phyloP scores from a whole-genome alignment of 2,329 filamentous ascomycete species.

The Exophiala mesophila region DNA sequence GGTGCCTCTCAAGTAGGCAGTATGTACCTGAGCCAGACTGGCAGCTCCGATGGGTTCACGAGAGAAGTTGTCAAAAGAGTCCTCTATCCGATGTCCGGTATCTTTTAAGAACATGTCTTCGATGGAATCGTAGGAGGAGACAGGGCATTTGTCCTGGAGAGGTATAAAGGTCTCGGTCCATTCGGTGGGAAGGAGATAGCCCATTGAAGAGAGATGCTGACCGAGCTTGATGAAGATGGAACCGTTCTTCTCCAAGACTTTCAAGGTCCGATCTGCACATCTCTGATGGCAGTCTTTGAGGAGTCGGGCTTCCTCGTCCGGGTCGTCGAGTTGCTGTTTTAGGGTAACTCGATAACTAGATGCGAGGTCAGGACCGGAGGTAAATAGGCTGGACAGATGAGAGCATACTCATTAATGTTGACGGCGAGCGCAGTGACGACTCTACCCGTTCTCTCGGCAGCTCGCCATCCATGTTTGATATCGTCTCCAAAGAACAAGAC shows the following conservation, averaged over 20 bases:
- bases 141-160: constrained; percentile 89
- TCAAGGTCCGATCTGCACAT: constrained; percentile 81
- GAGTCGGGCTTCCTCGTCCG: constrained; percentile 60
- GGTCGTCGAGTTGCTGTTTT: constrained; percentile 60
- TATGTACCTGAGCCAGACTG: constrained; percentile 88
- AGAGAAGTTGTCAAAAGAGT: constrained; percentile 83
- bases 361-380: constrained; percentile 2
- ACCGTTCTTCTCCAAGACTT: constrained; percentile 88
- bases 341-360: constrained; percentile 79
- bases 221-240: constrained; percentile 98
- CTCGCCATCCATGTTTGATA: constrained; percentile 69
- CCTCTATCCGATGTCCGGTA: constrained; percentile 70
- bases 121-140: constrained; percentile 83
- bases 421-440: constrained; percentile 70
- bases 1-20: constrained; percentile 74
- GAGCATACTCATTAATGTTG: constrained; percentile 77
- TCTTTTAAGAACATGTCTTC: constrained; percentile 80
- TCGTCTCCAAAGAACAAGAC: constrained; percentile 53
- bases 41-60: constrained; percentile 80
- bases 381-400: too few relatives aligned
- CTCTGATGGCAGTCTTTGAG: constrained; percentile 84
- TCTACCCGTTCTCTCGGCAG: constrained; percentile 70
- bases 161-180: constrained; percentile 97
- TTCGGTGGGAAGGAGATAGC: constrained; percentile 82
- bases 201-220: constrained; percentile 93